phyloP scores from a whole-genome alignment of 192 early-diverging fungal genomes.

The Gigaspora rosea region DNA sequence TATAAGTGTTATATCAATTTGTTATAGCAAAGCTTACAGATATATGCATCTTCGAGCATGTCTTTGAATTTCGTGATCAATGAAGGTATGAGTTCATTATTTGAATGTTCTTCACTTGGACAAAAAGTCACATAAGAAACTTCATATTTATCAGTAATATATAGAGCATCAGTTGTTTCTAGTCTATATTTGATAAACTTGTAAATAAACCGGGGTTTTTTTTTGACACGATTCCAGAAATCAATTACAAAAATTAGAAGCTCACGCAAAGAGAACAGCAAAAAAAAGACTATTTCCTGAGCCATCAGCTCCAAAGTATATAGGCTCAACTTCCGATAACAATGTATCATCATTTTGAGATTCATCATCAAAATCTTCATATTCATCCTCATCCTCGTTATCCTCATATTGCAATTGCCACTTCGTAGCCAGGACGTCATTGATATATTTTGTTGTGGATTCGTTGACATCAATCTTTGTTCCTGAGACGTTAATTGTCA shows the following conservation, averaged over 20 bases:
- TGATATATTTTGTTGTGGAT: conserved; percentile 1
- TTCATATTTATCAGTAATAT: conserved; percentile 16
- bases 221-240: too few relatives aligned
- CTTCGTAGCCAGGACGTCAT: neutral
- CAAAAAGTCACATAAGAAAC: conserved; percentile 8
- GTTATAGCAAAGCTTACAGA: neutral
- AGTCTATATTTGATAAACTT: neutral
- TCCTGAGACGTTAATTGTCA: neutral
- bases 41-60: neutral
- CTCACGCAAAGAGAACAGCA: conserved; percentile 1
- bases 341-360: neutral
- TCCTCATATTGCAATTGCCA: conserved; percentile 10
- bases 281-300: conserved; percentile 1
- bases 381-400: neutral
- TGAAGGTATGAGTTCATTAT: neutral
- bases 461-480: neutral
- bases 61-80: neutral
- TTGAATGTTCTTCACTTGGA: neutral
- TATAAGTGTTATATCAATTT: neutral
- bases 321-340: neutral
- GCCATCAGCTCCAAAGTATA: conserved; percentile 9
- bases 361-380: neutral
- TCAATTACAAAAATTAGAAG: too few relatives aligned
- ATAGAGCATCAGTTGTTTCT: neutral
- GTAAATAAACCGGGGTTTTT: too few relatives aligned